Percentiles rank a stretch among this genome's conserved stretches.
Evolutionary conservation across 345 rosid species (phyloP).

Genomic region (Acer saccharum): DNA sequence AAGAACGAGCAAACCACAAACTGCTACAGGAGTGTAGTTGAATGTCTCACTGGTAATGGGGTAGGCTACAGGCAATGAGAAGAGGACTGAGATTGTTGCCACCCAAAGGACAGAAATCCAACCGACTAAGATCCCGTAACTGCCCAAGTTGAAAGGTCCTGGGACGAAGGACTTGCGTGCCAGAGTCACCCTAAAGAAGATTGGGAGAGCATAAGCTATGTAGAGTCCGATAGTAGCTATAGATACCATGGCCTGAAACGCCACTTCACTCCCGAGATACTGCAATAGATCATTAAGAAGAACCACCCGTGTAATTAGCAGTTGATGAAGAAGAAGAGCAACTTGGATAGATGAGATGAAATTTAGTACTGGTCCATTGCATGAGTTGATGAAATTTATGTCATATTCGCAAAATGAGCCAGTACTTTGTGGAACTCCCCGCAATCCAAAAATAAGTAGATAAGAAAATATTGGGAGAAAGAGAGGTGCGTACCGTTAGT

Average conservation of each 20-base stretch:
- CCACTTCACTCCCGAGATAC: slow-evolving; percentile 91
- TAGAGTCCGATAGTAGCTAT: slow-evolving; percentile 94
- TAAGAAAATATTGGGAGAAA: background rate
- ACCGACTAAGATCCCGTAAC: slow-evolving; percentile 61
- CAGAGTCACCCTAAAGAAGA: slow-evolving; percentile 78
- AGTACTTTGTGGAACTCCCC: too few relatives aligned
- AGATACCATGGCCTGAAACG: slow-evolving; percentile 96
- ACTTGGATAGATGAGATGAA: too few relatives aligned
- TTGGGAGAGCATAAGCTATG: slow-evolving; percentile 92
- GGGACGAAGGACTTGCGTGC: slow-evolving; percentile 68
- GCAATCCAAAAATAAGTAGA: background rate
- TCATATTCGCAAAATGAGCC: too few relatives aligned
- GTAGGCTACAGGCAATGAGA: slow-evolving; percentile 89
- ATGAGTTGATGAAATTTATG: too few relatives aligned
- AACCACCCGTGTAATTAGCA: too few relatives aligned
- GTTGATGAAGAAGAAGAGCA: too few relatives aligned
- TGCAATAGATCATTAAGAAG: slow-evolving; percentile 30
- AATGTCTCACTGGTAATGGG: slow-evolving; percentile 79
- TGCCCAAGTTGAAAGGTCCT: slow-evolving; percentile 88
- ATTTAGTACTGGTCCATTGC: too few relatives aligned
- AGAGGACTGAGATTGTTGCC: slow-evolving; percentile 79
- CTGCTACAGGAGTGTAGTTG: slow-evolving; percentile 94
- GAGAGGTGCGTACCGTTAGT: slow-evolving; percentile 58
- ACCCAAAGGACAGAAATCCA: slow-evolving; percentile 96
- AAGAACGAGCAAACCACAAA: slow-evolving; percentile 64